phyloP scores from a whole-genome alignment of 352 stramenopile genomes.

The Globisporangium emineosum region DNA sequence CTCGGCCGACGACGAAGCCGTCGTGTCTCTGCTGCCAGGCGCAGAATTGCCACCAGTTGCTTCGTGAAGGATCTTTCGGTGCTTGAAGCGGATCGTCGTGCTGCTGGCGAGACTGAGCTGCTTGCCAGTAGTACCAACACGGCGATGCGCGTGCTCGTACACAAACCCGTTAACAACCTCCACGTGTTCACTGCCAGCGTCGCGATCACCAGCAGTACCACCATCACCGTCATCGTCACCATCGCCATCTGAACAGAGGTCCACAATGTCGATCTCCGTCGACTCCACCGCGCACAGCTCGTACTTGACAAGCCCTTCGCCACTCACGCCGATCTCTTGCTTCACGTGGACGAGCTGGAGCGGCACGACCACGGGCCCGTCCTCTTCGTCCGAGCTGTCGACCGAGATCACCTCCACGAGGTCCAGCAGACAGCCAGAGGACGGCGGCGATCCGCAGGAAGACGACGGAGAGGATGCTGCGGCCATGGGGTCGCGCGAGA shows the following conservation, averaged over 20 bases:
- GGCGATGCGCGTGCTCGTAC: neutral
- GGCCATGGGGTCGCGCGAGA: neutral
- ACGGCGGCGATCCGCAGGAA: neutral
- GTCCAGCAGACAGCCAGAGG: constrained; percentile 1
- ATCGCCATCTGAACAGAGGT: neutral
- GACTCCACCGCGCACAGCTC: neutral
- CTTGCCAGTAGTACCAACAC: neutral
- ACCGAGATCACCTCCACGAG: constrained; percentile 14
- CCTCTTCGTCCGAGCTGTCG: constrained; percentile 14
- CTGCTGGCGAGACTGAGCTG: neutral
- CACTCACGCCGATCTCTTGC: neutral
- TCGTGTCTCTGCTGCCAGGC: neutral
- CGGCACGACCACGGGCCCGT: neutral
- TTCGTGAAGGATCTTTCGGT: neutral
- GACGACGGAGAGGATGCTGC: neutral
- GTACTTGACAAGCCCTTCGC: neutral
- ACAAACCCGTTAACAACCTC: neutral
- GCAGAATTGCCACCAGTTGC: neutral
- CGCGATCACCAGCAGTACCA: neutral
- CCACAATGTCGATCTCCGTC: neutral
- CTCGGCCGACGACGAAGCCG: neutral
- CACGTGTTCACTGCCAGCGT: neutral
- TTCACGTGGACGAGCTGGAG: constrained; percentile 4
- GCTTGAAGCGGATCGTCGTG: constrained; percentile 10
- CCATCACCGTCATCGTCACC: neutral